These are phyloP conservation scores for Rubroboletus satanas DNA, from an alignment of 768 basidiomycete genomes.

Conservation along the genomic window DNA sequence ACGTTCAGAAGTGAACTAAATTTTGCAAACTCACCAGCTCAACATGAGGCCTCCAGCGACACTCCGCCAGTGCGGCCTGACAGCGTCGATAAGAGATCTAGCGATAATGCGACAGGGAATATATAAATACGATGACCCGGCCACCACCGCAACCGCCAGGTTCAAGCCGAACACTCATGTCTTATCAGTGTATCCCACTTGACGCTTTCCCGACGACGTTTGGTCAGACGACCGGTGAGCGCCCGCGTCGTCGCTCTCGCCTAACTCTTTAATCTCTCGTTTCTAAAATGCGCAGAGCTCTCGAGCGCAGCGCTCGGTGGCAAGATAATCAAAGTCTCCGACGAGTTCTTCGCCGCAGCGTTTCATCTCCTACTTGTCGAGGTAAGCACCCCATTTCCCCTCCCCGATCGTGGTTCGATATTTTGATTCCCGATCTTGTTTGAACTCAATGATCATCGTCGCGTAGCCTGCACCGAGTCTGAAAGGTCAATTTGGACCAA, in stretches of 20 bases:
- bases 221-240: conserved; percentile 48
- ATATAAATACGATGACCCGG: not conserved
- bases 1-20: too few species aligned
- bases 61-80: not conserved
- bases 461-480: conserved; percentile 76
- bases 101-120: not conserved
- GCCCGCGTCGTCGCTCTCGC: too few species aligned
- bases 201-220: conserved; percentile 48
- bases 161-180: conserved; percentile 32
- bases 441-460: not conserved
- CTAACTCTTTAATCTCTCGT: not conserved
- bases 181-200: conserved; percentile 41
- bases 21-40: not conserved
- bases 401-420: not conserved
- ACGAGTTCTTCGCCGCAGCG: conserved; percentile 95
- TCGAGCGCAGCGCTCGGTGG: conserved; percentile 85
- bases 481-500: conserved; percentile 96
- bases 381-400: conserved; percentile 39
- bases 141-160: not conserved
- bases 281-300: conserved; percentile 53
- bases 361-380: conserved; percentile 77
- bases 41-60: not conserved
- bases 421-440: not conserved
- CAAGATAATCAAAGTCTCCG: conserved; percentile 69
- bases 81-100: not conserved